phyloP scores from a whole-genome alignment of 805 yeast species.

The Suhomyces prunicola region DNA sequence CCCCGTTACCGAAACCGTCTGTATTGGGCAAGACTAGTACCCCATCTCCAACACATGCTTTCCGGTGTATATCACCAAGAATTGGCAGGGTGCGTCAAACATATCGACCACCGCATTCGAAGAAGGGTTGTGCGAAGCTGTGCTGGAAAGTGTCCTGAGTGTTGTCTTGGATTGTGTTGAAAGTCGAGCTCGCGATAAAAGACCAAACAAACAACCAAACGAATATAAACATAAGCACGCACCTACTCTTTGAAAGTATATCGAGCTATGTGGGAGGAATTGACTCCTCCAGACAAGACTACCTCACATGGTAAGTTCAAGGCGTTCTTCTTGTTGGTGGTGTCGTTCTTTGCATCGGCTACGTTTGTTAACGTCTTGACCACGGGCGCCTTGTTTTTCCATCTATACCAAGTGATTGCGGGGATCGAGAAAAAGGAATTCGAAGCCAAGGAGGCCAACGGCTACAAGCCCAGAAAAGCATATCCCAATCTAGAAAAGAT shows the following conservation, averaged over 20 bases:
- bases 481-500: constrained; percentile 32
- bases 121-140: no score
- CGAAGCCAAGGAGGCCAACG: constrained; percentile 13
- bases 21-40: neutral
- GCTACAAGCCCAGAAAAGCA: constrained; percentile 31
- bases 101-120: no score
- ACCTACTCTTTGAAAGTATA: neutral
- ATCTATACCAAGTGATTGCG: constrained; percentile 23
- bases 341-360: constrained; percentile 28
- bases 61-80: no score
- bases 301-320: constrained; percentile 19
- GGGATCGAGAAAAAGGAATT: constrained; percentile 25
- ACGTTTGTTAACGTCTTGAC: constrained; percentile 24
- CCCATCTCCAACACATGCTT: neutral
- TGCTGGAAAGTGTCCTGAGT: no score
- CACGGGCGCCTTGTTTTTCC: constrained; percentile 29
- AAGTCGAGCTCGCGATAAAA: neutral
- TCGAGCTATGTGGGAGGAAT: constrained; percentile 16
- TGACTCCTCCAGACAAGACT: constrained; percentile 22
- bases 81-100: no score
- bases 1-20: neutral
- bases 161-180: no score
- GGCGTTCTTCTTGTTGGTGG: constrained; percentile 17
- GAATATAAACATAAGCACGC: neutral
- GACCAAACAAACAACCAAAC: neutral